These are phyloP conservation scores for Skeletonema menzelii DNA, from an alignment of 108 stramenopile species.

Conservation along the genomic window DNA sequence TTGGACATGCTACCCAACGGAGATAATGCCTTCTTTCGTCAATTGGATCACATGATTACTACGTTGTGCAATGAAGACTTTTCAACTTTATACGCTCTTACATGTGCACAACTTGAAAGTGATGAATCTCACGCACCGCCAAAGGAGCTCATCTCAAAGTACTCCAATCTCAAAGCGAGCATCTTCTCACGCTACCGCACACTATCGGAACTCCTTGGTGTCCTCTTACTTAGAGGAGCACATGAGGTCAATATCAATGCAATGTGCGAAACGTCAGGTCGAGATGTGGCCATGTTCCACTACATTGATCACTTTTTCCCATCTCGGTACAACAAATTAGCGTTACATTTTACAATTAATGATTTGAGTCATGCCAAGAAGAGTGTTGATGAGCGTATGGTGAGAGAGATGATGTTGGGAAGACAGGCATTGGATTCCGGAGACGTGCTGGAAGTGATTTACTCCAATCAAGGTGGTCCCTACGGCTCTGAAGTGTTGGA, in stretches of 20 bases:
- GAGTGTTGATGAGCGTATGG: conserved; percentile 83
- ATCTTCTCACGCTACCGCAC: conserved; percentile 88
- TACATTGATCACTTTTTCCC: conserved; percentile 84
- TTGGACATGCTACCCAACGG: conserved; percentile 51
- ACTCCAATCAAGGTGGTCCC: conserved; percentile 86
- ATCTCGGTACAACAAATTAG: conserved; percentile 77
- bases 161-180: conserved; percentile 78
- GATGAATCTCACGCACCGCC: conserved; percentile 29
- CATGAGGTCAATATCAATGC: conserved; percentile 62
- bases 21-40: conserved; percentile 81
- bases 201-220: conserved; percentile 78
- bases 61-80: conserved; percentile 83
- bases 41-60: conserved; percentile 88
- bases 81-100: conserved; percentile 62
- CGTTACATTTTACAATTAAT: conserved; percentile 80
- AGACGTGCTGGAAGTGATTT: conserved; percentile 58
- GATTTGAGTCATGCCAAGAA: conserved; percentile 69
- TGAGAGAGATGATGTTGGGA: conserved; percentile 70
- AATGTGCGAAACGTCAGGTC: conserved; percentile 83
- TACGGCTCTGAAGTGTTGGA: conserved; percentile 80
- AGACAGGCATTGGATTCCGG: conserved; percentile 45
- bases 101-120: conserved; percentile 38
- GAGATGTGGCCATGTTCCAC: conserved; percentile 87
- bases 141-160: conserved; percentile 53
- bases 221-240: conserved; percentile 62